Evolutionary conservation across 352 stramenopile species (phyloP).

Genomic region (Globisporangium alternatum): DNA sequence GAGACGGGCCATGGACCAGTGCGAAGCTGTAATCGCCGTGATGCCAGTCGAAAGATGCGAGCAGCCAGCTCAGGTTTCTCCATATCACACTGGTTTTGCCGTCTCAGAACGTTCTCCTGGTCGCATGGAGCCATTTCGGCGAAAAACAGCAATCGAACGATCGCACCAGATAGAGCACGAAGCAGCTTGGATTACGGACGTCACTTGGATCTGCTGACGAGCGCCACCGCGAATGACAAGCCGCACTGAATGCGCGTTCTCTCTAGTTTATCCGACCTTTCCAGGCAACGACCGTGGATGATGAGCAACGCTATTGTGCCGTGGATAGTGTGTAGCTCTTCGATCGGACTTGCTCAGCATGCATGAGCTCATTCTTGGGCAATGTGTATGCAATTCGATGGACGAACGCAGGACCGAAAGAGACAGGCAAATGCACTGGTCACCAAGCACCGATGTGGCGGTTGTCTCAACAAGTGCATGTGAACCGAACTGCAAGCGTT

Average conservation of each 20-base stretch:
- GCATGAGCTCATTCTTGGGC: not conserved
- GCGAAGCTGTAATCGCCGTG: not conserved
- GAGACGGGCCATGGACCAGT: not conserved
- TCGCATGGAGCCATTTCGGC: not conserved
- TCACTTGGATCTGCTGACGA: not conserved
- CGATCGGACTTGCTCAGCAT: too few relatives aligned
- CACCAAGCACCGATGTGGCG: not conserved
- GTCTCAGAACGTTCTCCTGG: slow-evolving; percentile 8
- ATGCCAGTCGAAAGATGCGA: not conserved
- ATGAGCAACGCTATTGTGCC: too few relatives aligned
- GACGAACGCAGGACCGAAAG: too few relatives aligned
- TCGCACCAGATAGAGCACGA: not conserved
- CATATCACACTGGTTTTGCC: not conserved
- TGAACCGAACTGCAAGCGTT: too few relatives aligned
- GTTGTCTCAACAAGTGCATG: not conserved
- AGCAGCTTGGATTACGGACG: not conserved
- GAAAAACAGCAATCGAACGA: not conserved
- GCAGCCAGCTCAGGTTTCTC: not conserved
- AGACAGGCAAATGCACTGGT: not conserved
- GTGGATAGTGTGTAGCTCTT: too few relatives aligned
- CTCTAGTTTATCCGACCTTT: not conserved
- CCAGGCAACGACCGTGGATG: not conserved
- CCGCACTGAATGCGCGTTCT: not conserved
- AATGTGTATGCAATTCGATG: not conserved
- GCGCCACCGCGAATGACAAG: too few relatives aligned